Base-by-base conservation (phyloP, 2,329 filamentous ascomycete species). In the Xylariaceae sp. region DNA sequence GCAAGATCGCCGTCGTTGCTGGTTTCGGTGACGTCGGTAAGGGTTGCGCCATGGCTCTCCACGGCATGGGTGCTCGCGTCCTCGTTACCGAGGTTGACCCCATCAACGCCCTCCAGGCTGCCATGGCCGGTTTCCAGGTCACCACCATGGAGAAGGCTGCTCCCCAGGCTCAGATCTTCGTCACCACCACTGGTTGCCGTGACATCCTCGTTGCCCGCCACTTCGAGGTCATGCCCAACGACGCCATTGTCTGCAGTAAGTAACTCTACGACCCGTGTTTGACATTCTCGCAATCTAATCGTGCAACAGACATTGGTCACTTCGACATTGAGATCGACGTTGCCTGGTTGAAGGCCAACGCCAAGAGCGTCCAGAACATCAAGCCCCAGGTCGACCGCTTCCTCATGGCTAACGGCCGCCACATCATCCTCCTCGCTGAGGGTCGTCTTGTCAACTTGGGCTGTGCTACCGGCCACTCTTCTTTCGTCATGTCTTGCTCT, bases 321-420 rank as follows among this genome's bases (percentile, higher is more conserved):
- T 99, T 99, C 80, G 93, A 99, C 78, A 96, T 97, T 73, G 94
- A 99, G 84, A 99, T 99, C 73, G 94, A 99, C 78, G 94, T 99
- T 80, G 94, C 94, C 69, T 99, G 94, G 94, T 84, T 99, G 79
- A 97, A 97, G 90, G 87, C 87, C 80, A 97, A 96, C 81, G 89
- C 93, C 76, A 85, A 87, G 78, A 92, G 88, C 73, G 89, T 93
- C 68, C 88, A 93, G 83, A 96, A 94, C 88, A 97, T 99, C 87
- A 99, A 99, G 88, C 93, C 94, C 74, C 94, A 99, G 83, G 94
- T 99, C 73, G 94, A 99, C 86, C 92, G 94, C 77, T 99, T 87
- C 89, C 82, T 89, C 72, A 94, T 99, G 90, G 82, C 88, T 77
- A 94, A 77, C 80, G 94, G 94, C 80, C 88, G 90, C 73, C 88